These are phyloP conservation scores for Glomus cerebriforme DNA, from an alignment of 192 early-diverging fungal genomes.

Conservation along the genomic window DNA sequence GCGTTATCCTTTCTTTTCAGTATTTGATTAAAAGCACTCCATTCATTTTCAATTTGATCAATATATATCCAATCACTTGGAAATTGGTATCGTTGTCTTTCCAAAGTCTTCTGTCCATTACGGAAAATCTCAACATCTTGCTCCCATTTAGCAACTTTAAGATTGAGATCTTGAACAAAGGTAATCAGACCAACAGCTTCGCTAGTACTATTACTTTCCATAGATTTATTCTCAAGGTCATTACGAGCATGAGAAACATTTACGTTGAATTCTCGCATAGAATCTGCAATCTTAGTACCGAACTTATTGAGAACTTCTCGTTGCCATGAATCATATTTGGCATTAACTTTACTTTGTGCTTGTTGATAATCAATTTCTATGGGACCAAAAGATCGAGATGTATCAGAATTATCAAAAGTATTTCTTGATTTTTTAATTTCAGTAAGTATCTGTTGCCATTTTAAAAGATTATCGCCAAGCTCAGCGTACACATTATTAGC, in stretches of 20 bases:
- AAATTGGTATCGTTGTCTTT: constrained; percentile 92
- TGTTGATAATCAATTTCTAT: constrained; percentile 93
- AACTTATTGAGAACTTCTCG: constrained; percentile 92
- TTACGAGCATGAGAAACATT: constrained; percentile 74
- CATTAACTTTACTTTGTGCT: constrained; percentile 98
- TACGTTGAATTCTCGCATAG: constrained; percentile 82
- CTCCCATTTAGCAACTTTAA: constrained; percentile 76
- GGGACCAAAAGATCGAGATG: constrained; percentile 81
- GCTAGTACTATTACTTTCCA: constrained; percentile 81
- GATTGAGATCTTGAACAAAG: constrained; percentile 93
- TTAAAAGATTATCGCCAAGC: constrained; percentile 84
- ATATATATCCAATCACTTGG: constrained; percentile 94
- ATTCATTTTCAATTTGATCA: constrained; percentile 96
- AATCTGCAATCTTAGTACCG: constrained; percentile 73
- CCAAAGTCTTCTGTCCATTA: constrained; percentile 88
- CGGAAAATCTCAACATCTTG: constrained; percentile 87
- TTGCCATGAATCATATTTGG: constrained; percentile 98
- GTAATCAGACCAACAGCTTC: constrained; percentile 94
- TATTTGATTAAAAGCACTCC: constrained; percentile 96
- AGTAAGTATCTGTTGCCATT: constrained; percentile 92
- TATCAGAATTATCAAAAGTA: constrained; percentile 97
- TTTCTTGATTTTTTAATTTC: constrained; percentile 92
- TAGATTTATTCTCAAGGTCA: constrained; percentile 87
- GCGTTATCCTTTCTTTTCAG: constrained; percentile 83
- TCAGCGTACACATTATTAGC: constrained; percentile 75